Evolutionary conservation across 208 protist genomes (phyloP).

Genomic region (Acanthamoeba culbertsoni): DNA sequence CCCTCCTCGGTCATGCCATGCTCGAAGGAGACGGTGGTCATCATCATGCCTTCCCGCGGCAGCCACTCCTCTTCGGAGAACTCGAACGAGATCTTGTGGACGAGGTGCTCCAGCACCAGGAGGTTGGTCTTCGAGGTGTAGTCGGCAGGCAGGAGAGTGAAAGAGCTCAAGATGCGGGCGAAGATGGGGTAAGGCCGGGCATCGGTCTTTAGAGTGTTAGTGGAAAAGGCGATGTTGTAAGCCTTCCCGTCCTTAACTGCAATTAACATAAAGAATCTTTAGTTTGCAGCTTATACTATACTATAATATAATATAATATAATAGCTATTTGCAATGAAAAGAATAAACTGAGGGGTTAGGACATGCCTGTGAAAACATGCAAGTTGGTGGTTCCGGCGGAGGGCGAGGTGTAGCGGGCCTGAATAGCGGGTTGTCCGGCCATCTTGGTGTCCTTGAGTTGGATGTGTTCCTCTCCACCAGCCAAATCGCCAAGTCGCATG

Average conservation of each 20-base stretch:
- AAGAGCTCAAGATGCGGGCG: not conserved
- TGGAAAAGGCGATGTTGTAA: constrained; percentile 35
- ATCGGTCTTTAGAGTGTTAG: constrained; percentile 9
- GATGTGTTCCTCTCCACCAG: not conserved
- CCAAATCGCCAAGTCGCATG: constrained; percentile 9
- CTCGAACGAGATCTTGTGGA: constrained; percentile 40
- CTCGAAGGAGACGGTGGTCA: constrained; percentile 17
- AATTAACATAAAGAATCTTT: not conserved
- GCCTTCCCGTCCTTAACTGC: constrained; percentile 42
- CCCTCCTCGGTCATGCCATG: not conserved
- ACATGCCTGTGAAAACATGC: not conserved
- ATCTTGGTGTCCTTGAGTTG: constrained; percentile 2
- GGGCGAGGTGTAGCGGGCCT: not conserved
- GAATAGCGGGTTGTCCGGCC: not conserved
- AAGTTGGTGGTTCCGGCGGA: not conserved
- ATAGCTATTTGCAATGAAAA: not conserved
- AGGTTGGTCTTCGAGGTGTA: not conserved
- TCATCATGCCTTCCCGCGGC: constrained; percentile 25
- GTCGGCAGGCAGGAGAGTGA: not conserved
- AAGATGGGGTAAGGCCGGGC: constrained; percentile 17
- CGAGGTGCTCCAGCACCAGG: not conserved
- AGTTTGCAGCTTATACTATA: not conserved
- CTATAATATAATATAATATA: not conserved
- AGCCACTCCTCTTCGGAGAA: constrained; percentile 10
- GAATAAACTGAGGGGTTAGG: not conserved